Base-by-base conservation (phyloP, 2,329 filamentous ascomycete species). In the Sphaerostilbella broomeana region DNA sequence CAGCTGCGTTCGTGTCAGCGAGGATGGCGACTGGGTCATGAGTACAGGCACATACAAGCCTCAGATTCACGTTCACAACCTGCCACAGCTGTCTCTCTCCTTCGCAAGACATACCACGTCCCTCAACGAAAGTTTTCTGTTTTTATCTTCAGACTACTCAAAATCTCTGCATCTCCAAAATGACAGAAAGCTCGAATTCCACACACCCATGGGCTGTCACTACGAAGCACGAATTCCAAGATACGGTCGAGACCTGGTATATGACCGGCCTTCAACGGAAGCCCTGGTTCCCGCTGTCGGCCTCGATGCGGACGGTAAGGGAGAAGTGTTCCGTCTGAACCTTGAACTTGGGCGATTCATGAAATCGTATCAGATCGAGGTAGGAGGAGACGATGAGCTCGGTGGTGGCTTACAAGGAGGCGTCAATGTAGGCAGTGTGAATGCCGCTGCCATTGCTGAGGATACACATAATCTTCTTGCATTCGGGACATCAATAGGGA, bases 1-100 rank as follows among this genome's bases (percentile, higher is more conserved):
- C 58, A 79, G 82, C 51, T 95, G 90, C 58, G 79, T 98, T 47
- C 78, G 87, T 35, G 78, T 92, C 47, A 95, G 86, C 53, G 89
- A 95, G 43, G 92, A 98, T 75, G 90, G 90, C 34, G 83, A 97
- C 58, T 98, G 92, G 89, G 79, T 92, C 27, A 92, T 95, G 86
- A 94, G 86, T 55, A 94, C 89, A 37, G 88, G 87, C 68, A 81
- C 77, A 38, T 82, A 79, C 61, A 77, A 72, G 61, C 69, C 63
- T 34, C 62, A 65, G 45, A 94, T 97, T 43, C 92, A 97, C 58
- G 84, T 86, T n/a, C 94, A 98, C 64, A 87, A 94, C 58, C 77
- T 97, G 5, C 84, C 89, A 25, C 88, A 97, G 57, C 73, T 97
- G 16, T 90, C 90, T 8, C 75, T 98, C n/a, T 95, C 89, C 7